A percentile compares a stretch with the other conserved stretches of the same genome.
Conservation (phyloP, 768 basidiomycete genomes). For the Daedalea quercina region DNA sequence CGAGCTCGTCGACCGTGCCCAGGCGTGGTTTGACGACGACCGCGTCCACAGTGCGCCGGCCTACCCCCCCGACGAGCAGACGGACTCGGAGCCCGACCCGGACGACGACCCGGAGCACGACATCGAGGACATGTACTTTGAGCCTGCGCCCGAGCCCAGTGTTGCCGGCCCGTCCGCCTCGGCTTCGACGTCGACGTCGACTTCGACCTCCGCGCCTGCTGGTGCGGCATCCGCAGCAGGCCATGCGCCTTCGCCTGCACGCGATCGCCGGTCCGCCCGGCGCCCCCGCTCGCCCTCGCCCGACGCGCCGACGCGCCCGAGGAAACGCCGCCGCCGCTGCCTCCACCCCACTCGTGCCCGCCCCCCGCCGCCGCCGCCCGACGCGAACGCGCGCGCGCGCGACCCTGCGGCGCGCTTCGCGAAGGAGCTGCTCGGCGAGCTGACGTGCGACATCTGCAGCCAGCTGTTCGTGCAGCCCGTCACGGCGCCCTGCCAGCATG, state of each 20-base stretch:
- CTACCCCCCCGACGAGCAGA: slow-evolving; percentile 14
- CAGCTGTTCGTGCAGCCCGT: slow-evolving; percentile 77
- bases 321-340: slow-evolving; percentile 21
- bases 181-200: no score
- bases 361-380: slow-evolving; percentile 25
- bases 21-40: slow-evolving; percentile 2
- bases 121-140: slow-evolving; percentile 10
- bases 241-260: background rate
- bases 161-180: no score
- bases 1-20: slow-evolving; percentile 30
- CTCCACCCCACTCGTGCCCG: slow-evolving; percentile 9
- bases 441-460: slow-evolving; percentile 91
- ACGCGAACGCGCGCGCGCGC: slow-evolving; percentile 19
- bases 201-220: background rate
- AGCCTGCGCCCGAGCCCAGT: background rate
- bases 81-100: slow-evolving; percentile 24
- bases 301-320: slow-evolving; percentile 16
- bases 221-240: background rate
- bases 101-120: slow-evolving; percentile 20
- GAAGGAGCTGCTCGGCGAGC: slow-evolving; percentile 59
- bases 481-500: slow-evolving; percentile 95
- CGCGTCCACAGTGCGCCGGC: background rate
- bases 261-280: background rate
- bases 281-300: slow-evolving; percentile 4
- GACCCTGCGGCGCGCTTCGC: slow-evolving; percentile 36